Conservation (phyloP, 2,329 filamentous ascomycete species). For the Trichophyton benhamiae region DNA sequence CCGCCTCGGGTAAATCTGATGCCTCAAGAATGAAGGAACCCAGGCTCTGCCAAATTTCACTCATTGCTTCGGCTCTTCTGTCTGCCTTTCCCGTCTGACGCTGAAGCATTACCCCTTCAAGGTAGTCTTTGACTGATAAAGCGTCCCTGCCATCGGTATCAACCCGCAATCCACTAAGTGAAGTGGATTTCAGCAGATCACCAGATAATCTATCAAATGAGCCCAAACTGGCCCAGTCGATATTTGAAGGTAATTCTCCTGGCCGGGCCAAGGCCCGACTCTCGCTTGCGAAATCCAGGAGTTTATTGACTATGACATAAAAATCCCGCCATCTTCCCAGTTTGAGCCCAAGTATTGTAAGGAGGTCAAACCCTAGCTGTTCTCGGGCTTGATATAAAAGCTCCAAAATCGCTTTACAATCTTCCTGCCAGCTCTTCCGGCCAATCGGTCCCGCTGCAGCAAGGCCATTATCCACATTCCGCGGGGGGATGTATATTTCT, state of each 20-base stretch:
- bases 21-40: conserved; percentile 32
- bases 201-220: conserved; percentile 23
- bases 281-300: conserved; percentile 28
- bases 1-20: conserved; percentile 23
- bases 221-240: conserved; percentile 18
- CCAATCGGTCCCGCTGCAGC: conserved; percentile 3
- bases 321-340: conserved; percentile 32
- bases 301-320: conserved; percentile 25
- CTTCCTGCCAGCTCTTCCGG: conserved; percentile 11
- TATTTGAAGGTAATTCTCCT: conserved; percentile 19
- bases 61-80: conserved; percentile 18
- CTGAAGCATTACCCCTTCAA: conserved; percentile 10
- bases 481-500: conserved; percentile 23
- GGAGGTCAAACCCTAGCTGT: conserved; percentile 23
- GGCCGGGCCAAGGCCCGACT: conserved; percentile 14
- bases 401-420: conserved; percentile 22
- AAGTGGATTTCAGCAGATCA: background rate
- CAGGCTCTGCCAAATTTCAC: conserved; percentile 29
- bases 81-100: conserved; percentile 10
- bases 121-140: conserved; percentile 10
- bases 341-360: conserved; percentile 30
- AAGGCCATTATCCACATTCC: conserved; percentile 6
- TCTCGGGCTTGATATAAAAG: conserved; percentile 22
- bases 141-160: background rate
- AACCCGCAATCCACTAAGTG: background rate